phyloP scores from a whole-genome alignment of 228 moss, liverwort and hornwort species.

The Sphagnum fallax region DNA sequence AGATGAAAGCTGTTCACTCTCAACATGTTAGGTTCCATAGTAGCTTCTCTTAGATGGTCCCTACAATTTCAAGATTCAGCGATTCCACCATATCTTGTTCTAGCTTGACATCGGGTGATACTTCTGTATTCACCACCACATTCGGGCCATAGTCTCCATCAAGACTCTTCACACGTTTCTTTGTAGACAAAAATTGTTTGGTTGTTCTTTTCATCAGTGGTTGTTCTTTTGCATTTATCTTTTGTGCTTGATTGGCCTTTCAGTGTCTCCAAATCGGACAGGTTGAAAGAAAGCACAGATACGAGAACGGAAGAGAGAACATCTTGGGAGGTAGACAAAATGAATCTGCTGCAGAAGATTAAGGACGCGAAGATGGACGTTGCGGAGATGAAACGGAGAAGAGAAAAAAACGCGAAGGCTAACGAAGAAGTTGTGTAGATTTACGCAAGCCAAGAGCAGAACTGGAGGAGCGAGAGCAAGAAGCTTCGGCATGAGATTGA shows the following conservation, averaged over 20 bases:
- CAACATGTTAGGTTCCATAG: no score
- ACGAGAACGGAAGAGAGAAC: constrained; percentile 16
- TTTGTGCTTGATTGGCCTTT: neutral
- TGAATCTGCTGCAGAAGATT: constrained; percentile 45
- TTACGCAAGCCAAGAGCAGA: constrained; percentile 42
- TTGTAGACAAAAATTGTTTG: neutral
- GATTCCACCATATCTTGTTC: constrained; percentile 11
- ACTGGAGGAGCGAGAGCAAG: constrained; percentile 33
- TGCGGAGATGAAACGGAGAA: constrained; percentile 32
- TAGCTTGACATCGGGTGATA: neutral
- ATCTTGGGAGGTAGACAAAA: constrained; percentile 31
- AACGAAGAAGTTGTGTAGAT: constrained; percentile 39
- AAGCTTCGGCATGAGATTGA: constrained; percentile 40
- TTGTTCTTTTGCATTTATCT: no score
- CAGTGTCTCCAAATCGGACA: constrained; percentile 7
- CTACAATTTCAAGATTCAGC: constrained; percentile 9
- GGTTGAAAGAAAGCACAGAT: constrained; percentile 21
- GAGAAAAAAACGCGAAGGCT: constrained; percentile 45
- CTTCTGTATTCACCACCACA: no score
- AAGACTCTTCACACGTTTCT: neutral
- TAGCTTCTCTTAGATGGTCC: constrained; percentile 6
- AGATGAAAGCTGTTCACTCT: no score
- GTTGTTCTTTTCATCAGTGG: neutral
- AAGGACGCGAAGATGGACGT: constrained; percentile 28
- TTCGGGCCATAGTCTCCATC: constrained; percentile 4